A percentile compares a stretch with the other conserved stretches of the same genome.
phyloP scores from a whole-genome alignment of 2,329 filamentous ascomycete species.

The Xylaria hypoxylon region DNA sequence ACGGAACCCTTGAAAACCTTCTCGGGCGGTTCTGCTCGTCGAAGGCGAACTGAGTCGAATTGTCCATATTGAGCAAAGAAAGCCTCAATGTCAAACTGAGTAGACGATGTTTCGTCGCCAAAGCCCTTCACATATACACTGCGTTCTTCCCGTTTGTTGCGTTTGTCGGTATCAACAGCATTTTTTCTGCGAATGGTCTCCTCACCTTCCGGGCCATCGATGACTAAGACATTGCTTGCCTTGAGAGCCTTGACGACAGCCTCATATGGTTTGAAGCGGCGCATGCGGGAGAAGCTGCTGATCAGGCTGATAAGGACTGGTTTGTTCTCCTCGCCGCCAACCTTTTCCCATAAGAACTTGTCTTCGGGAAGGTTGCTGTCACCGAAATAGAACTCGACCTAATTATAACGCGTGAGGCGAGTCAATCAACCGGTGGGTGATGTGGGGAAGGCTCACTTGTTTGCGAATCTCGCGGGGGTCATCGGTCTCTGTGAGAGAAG shows the following conservation, averaged over 20 bases:
- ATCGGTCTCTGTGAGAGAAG: slow-evolving; percentile 74
- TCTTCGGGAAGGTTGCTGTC: slow-evolving; percentile 78
- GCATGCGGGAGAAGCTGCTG: slow-evolving; percentile 94
- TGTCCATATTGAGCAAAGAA: slow-evolving; percentile 88
- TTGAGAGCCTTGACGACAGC: slow-evolving; percentile 86
- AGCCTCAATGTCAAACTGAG: slow-evolving; percentile 92
- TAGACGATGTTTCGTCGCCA: slow-evolving; percentile 81
- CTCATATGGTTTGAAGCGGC: slow-evolving; percentile 87
- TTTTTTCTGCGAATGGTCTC: slow-evolving; percentile 82
- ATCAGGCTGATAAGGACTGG: slow-evolving; percentile 82
- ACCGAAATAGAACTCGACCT: slow-evolving; percentile 65
- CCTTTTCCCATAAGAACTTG: slow-evolving; percentile 84
- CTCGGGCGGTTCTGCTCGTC: slow-evolving; percentile 69
- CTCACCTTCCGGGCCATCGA: slow-evolving; percentile 78
- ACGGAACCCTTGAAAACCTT: slow-evolving; percentile 94
- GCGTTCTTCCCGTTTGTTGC: slow-evolving; percentile 74
- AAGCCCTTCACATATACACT: slow-evolving; percentile 97
- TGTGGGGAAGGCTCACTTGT: slow-evolving; percentile 68
- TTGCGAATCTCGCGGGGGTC: slow-evolving; percentile 85
- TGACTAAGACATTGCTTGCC: slow-evolving; percentile 77
- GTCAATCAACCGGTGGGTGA: background rate
- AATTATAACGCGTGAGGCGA: slow-evolving; percentile 22
- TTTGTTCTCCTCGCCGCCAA: slow-evolving; percentile 83
- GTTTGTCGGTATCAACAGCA: slow-evolving; percentile 70
- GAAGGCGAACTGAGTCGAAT: slow-evolving; percentile 85